Base-by-base conservation (phyloP, 805 yeast genomes). In the Zygoascus ofunaensis region DNA sequence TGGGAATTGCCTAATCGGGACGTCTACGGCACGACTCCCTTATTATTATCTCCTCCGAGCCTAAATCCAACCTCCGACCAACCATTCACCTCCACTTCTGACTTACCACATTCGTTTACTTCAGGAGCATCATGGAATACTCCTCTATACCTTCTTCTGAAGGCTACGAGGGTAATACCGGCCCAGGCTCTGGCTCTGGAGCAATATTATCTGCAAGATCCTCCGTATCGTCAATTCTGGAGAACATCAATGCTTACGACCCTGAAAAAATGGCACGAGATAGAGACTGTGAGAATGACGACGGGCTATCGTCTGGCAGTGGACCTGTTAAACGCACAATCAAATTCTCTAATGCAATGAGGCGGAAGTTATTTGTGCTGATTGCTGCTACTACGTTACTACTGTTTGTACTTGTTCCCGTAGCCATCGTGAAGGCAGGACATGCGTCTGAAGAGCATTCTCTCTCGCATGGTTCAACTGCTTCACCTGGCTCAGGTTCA, bases 201-300 rank as follows among this genome's bases (percentile, higher is more conserved):
- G 8, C 7, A 12, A 21, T 34, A 26, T 23, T 19, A 10, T 45
- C 51, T 5, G 47, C 49, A 4, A n/a, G 52, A 39, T 49, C 52
- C n/a, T 49, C 52, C 36, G 23, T 38, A 14, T 49, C 52, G 41
- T 46, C 50, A 12, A 47, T 49, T 37, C 41, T 49, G n/a, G 52
- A 49, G 42, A 46, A 46, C 37, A 40, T 49, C 23, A 43, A 26
- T 34, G 34, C 23, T 10, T 39, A 19, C 28, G 39, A 40, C 15
- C 23, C 32, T 17, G 35, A 22, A n/a, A 20, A 40, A 12, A 15
- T 8, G 3, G 39, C 5, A 5, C 32, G 4, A 12, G 12, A 20
- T 21, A 15, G 15, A 5, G 35, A 40, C 32, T 21, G n/a, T 22
- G 46, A 39, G 26, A 23, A 43, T 5, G 34, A 32, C 5, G 45